Base-by-base conservation (phyloP, 805 yeast species). In the Brettanomyces bruxellensis region DNA sequence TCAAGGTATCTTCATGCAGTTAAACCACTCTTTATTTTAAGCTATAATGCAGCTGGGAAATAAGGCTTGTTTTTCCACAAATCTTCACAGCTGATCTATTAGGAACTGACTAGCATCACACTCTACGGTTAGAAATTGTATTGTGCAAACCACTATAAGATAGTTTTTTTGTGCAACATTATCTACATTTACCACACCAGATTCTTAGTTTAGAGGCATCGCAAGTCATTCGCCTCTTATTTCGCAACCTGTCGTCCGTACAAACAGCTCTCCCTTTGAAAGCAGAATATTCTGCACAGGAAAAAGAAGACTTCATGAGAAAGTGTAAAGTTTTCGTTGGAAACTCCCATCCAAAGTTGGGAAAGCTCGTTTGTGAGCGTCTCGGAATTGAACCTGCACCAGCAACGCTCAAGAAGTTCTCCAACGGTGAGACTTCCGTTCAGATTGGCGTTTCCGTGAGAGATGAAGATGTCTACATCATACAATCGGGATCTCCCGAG, bases 321-420 rank as follows among this genome's bases (percentile, higher is more conserved):
- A 89, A 90, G 81, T 88, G 96, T 62, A 91, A 93, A 67, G 87
- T 93, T 40, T 93, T 93, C 66, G 95, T 93, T 48, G 99, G 99
- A 41, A 81, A 86, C 49, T 90, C 98, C 46, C 99, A 93, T 66
- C 96, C 97, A 12, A 95, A 89, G 61, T 74, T 93, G 56, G 99
- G 99, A 37, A 73, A 79, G 51, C 73, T 87, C 51, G 95, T 93
- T 40, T 93, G 99, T 68, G 87, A 86, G 49, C 75, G 90, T 46
- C 71, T 93, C 39, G 98, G 98, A 34, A 89, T 89, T 39, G 86
- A 87, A 58, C 89, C 95, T 9, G 98, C 97, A 28, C 95, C 95
- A 28, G 87, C 95, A 60, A 79, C 93, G 8, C 71, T 91, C 55
- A 84, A 86, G 66, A 90, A 89, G 67, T 93, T 93, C 67, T 86